These are phyloP conservation scores for Amorphotheca resinae DNA, from an alignment of 495 filamentous ascomycete species.

Conservation along the genomic window DNA sequence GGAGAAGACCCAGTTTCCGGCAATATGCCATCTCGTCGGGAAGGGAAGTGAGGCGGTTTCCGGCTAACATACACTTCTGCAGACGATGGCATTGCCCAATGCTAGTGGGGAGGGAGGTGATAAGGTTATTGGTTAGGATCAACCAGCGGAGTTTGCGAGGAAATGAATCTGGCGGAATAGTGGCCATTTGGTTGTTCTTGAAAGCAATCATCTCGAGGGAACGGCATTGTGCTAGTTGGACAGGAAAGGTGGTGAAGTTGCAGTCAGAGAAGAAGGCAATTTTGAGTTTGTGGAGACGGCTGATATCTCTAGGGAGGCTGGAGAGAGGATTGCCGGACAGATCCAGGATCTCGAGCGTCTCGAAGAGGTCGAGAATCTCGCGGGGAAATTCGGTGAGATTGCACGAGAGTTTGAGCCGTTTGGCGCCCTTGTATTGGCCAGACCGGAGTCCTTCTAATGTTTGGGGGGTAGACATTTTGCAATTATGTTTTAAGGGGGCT, in stretches of 20 bases:
- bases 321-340: conserved; percentile 32
- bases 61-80: conserved; percentile 33
- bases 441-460: conserved; percentile 8
- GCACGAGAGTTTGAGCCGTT: conserved; percentile 27
- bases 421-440: conserved; percentile 18
- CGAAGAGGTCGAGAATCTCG: conserved; percentile 28
- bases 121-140: conserved; percentile 32
- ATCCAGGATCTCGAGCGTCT: conserved; percentile 31
- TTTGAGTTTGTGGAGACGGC: conserved; percentile 29
- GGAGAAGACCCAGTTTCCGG: conserved; percentile 28
- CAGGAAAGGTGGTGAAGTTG: conserved; percentile 31
- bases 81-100: conserved; percentile 28
- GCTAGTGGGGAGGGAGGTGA: conserved; percentile 25
- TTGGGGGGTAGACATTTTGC: background rate
- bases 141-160: conserved; percentile 30
- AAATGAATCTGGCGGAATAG: conserved; percentile 28
- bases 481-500: background rate
- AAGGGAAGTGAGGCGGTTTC: conserved; percentile 25
- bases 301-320: conserved; percentile 26
- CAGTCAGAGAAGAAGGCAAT: conserved; percentile 32
- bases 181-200: conserved; percentile 30
- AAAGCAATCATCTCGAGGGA: conserved; percentile 34
- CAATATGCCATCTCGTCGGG: conserved; percentile 29
- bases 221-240: conserved; percentile 27
- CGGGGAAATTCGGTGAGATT: conserved; percentile 26